Evolutionary conservation across 1,284 basidiomycete species (phyloP).

Genomic region (Cryptococcus sp.): DNA sequence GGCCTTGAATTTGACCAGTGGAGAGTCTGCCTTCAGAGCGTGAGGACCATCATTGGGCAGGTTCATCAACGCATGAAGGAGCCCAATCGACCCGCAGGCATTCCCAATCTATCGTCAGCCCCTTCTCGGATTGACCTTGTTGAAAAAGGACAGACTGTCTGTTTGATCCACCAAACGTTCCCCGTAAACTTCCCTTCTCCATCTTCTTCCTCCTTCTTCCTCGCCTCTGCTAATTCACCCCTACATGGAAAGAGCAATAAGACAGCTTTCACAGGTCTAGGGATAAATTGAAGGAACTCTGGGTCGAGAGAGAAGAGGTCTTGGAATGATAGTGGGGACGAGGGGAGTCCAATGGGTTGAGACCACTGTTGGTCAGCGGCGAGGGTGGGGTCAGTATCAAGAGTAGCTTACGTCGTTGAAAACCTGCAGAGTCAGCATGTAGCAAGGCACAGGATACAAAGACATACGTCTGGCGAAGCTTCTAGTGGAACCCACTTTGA

Average conservation of each 20-base stretch:
- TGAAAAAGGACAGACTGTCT: conserved; percentile 38
- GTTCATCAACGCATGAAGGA: conserved; percentile 63
- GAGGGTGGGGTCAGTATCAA: too few species aligned
- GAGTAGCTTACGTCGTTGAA: conserved; percentile 42
- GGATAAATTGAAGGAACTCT: conserved; percentile 67
- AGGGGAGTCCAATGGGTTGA: conserved; percentile 63
- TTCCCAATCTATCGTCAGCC: conserved; percentile 62
- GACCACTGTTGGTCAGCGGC: conserved; percentile 61
- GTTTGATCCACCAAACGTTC: conserved; percentile 49
- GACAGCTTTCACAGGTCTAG: conserved; percentile 70
- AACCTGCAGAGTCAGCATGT: conserved; percentile 26
- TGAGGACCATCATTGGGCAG: conserved; percentile 28
- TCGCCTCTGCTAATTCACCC: conserved; percentile 53
- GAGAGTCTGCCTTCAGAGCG: conserved; percentile 24
- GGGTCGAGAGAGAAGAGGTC: conserved; percentile 79
- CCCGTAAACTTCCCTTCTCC: conserved; percentile 29
- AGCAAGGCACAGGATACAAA: conserved; percentile 6
- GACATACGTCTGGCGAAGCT: conserved; percentile 64
- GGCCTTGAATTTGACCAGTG: conserved; percentile 39
- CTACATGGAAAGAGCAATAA: conserved; percentile 75
- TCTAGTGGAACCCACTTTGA: conserved; percentile 69
- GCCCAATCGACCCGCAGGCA: conserved; percentile 83
- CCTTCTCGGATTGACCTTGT: background rate
- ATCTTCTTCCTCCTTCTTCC: conserved; percentile 51
- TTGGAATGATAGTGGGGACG: conserved; percentile 59